Base-by-base conservation (phyloP, 2,329 filamentous ascomycete genomes). In the Aspergillus sp. region DNA sequence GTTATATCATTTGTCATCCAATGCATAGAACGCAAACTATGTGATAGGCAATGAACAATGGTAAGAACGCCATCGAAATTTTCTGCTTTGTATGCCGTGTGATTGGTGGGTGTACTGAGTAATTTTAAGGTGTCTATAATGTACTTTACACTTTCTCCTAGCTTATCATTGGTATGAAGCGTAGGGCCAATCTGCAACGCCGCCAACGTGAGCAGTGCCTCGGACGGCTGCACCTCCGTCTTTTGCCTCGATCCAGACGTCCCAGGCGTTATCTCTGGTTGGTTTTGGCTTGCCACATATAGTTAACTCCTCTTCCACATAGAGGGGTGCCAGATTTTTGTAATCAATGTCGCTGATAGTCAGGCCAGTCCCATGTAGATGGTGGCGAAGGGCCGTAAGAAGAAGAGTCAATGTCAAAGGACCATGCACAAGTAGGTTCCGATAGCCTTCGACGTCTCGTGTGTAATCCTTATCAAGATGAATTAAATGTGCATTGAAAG, bases 401-500 rank as follows among this genome's bases (percentile, higher is more conserved):
- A 97, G 87, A 6, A 98, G 79, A 0, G 88, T 87, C 41, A 96
- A 81, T 1, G 86, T 87, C 54, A 99, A 78, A 1, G 95, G 93
- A 0, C 95, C 95, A 68, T 98, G 95, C 55, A 98, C 90, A 15
- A 98, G 82, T 25, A 91, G 79, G 59, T 87, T 84, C 5, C 82
- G 82, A 71, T 96, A 87, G 11, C 90, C 90, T 73, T 98, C 95
- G 12, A 87, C 78, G 12, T 84, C 78, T 40, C 82, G 82, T 52
- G 87, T 87, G 75, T 91, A 96, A 44, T 81, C 70, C 1, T 82
- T 83, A 72, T 97, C 90, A 21, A 96, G 81, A 76, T 99, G 95
- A 65, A 99, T 97, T 15, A 84, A 81, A 75, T 99, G 95, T 1
- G 91, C 91, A 74, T 99, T 99, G 79, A 91, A 93, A 2, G 90